Conservation (phyloP, 2,329 filamentous ascomycete genomes). For the Fusarium papillatum region DNA sequence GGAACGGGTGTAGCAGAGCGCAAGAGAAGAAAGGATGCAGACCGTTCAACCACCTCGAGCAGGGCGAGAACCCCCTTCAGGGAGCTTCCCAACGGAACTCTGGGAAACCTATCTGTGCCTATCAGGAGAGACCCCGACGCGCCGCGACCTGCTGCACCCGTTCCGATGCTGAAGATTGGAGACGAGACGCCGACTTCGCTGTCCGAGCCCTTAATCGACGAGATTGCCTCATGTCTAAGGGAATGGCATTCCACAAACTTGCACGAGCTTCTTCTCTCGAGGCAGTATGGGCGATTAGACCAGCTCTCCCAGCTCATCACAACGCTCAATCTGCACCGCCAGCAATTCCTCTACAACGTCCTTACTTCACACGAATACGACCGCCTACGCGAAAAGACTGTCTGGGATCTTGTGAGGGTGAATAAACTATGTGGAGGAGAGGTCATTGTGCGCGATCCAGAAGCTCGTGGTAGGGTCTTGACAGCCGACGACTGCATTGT, state of each 20-base stretch:
- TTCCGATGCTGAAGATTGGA: slow-evolving; percentile 97
- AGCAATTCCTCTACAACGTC: slow-evolving; percentile 94
- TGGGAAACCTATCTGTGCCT: slow-evolving; percentile 60
- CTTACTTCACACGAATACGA: slow-evolving; percentile 88
- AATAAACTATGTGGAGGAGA: slow-evolving; percentile 96
- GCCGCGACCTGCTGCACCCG: slow-evolving; percentile 88
- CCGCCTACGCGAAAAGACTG: slow-evolving; percentile 86
- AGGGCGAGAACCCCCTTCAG: slow-evolving; percentile 48
- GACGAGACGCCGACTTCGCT: slow-evolving; percentile 94
- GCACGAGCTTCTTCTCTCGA: slow-evolving; percentile 88
- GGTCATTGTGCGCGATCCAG: slow-evolving; percentile 93
- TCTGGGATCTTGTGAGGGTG: slow-evolving; percentile 94
- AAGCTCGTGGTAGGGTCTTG: slow-evolving; percentile 84
- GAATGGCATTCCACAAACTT: slow-evolving; percentile 99
- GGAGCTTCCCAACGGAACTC: slow-evolving; percentile 56
- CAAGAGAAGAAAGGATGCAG: slow-evolving; percentile 52
- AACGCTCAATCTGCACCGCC: slow-evolving; percentile 85
- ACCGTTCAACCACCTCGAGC: slow-evolving; percentile 38
- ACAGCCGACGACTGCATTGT: slow-evolving; percentile 95
- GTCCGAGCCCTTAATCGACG: slow-evolving; percentile 93
- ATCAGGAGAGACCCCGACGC: slow-evolving; percentile 73
- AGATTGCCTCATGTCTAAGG: slow-evolving; percentile 95
- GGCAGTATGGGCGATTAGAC: slow-evolving; percentile 86
- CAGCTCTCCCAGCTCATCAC: slow-evolving; percentile 85
- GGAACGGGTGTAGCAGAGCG: slow-evolving; percentile 51